A percentile compares a stretch with the other conserved stretches of the same genome.
phyloP scores from a whole-genome alignment of 257 asterid genomes.

The Forsythia viridissima region DNA sequence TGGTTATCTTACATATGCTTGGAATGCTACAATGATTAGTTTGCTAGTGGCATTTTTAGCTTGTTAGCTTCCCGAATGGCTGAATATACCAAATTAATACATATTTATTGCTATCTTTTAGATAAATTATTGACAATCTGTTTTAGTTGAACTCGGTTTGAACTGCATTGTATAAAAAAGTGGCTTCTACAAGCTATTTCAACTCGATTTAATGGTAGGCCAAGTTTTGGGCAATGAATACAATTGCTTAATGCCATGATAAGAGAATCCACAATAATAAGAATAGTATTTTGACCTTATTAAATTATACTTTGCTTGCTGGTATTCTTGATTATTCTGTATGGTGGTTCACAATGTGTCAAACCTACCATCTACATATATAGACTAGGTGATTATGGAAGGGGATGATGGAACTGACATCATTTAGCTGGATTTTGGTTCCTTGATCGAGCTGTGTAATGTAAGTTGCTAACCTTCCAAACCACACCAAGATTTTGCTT shows the following conservation, averaged over 20 bases:
- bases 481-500: neutral
- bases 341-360: neutral
- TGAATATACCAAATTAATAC: neutral
- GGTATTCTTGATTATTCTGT: neutral
- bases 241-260: neutral
- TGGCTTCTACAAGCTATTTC: neutral
- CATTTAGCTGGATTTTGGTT: neutral
- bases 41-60: neutral
- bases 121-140: neutral
- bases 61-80: neutral
- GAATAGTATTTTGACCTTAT: neutral
- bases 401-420: neutral
- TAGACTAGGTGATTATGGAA: neutral
- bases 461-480: neutral
- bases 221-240: neutral
- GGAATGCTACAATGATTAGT: neutral
- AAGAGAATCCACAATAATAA: neutral
- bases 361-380: neutral
- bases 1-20: neutral
- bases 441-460: neutral
- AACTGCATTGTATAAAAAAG: neutral
- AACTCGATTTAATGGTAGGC: neutral
- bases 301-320: neutral
- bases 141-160: slow-evolving; percentile 9
- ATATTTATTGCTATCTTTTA: neutral